phyloP scores from a whole-genome alignment of 306 rosid genomes.

The Acacia melanoxylon region DNA sequence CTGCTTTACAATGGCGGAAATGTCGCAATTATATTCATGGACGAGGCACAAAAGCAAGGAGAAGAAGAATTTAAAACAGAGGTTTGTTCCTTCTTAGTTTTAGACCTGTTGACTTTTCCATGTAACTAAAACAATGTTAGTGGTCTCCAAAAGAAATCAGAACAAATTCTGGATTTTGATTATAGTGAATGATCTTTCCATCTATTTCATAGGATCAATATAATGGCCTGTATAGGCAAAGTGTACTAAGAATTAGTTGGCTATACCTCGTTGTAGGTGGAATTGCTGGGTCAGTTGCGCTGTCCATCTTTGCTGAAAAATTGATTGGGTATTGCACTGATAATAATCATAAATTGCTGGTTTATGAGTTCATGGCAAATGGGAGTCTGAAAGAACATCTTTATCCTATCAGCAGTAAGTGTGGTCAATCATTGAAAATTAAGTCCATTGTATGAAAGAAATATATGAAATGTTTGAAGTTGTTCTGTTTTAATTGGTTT shows the following conservation, averaged over 20 bases:
- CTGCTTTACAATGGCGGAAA: constrained; percentile 80
- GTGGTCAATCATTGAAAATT: constrained; percentile 20
- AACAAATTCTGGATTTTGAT: constrained; percentile 7
- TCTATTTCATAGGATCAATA: neutral
- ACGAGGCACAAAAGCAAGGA: constrained; percentile 88
- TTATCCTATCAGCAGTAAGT: constrained; percentile 75
- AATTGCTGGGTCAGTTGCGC: constrained; percentile 72
- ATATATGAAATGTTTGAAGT: neutral
- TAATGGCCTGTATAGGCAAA: neutral
- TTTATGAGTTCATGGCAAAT: constrained; percentile 87
- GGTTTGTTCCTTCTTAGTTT: constrained; percentile 50
- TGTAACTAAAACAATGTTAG: neutral
- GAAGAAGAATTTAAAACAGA: constrained; percentile 89
- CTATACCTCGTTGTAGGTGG: constrained; percentile 59
- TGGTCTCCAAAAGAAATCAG: neutral
- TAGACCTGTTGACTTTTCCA: constrained; percentile 11
- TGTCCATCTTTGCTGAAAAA: constrained; percentile 85
- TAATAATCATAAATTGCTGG: constrained; percentile 72
- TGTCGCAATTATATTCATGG: constrained; percentile 90
- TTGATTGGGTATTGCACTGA: constrained; percentile 88
- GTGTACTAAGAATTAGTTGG: constrained; percentile 24
- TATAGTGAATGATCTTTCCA: neutral
- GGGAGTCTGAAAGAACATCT: constrained; percentile 95
- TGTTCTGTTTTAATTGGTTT: constrained; percentile 6
- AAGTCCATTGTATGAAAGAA: neutral